Evolutionary conservation across 257 asterid genomes (phyloP), one percentile per base, ranked within the genome.

Genomic region (Solanum gracilifrons): DNA sequence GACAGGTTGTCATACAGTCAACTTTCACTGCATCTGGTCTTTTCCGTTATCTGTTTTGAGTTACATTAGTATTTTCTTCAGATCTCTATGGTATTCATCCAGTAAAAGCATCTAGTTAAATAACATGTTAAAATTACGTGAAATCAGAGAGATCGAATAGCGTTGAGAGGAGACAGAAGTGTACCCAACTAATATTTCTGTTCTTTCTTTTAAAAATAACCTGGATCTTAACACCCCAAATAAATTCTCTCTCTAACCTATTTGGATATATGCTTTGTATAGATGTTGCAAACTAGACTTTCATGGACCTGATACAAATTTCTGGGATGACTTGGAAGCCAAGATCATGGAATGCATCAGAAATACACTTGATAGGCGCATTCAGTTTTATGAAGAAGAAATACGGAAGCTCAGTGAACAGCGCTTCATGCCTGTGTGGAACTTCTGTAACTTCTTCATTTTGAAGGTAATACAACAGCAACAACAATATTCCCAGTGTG

Each of bases 351-450:
- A 97, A 87, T 97, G 98, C 92, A 91, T 97, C 84, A 93, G 94
- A 92, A 97, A 95, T 92, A 97, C 99, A 62, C 98, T 97, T 88
- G 99, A 97, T 87, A 92, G 93, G 69, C 95, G 99, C 88, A 92
- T 95, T 88, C 99, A 94, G 86, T 97, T 97, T 93, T 97, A 97
- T 88, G 99, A 95, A 92, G 99, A 97, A 69, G 99, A 97, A 91
- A 94, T 97, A 86, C 95, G 99, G 77, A 97, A 95, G 95, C 99
- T 96, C 91, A 97, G 99, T 48, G 99, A 97, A 90, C 98, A 94
- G 88, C 94, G 98, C 69, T 95, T 97, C 91, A 92, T 93, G 97
- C 99, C 98, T 86, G 91, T 97, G 88, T 97, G 99, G 99, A 97
- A 95, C 92, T 97, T 97, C 92, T 96, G 98, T 91, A 97, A 97